These are phyloP conservation scores for Lachnum nothofagi DNA, from an alignment of 2,329 filamentous ascomycete genomes.

Conservation along the genomic window DNA sequence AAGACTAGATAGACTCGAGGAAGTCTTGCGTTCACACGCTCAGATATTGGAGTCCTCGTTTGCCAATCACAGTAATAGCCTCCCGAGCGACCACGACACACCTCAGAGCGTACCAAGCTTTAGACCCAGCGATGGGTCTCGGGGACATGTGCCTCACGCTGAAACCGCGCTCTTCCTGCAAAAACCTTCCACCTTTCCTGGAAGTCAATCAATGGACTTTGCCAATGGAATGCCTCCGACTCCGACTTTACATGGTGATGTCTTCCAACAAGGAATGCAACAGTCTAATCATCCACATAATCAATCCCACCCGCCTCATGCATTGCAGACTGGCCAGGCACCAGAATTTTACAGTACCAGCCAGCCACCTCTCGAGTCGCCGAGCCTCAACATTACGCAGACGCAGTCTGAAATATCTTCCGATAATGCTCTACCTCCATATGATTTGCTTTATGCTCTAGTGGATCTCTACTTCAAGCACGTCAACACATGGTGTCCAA, in stretches of 20 bases:
- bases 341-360: constrained; percentile 32
- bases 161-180: constrained; percentile 58
- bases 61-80: constrained; percentile 33
- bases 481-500: constrained; percentile 81
- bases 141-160: constrained; percentile 47
- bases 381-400: constrained; percentile 49
- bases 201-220: constrained; percentile 47
- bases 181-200: constrained; percentile 49
- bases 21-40: constrained; percentile 59
- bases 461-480: constrained; percentile 76
- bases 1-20: constrained; percentile 64
- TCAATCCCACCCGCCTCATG: constrained; percentile 12
- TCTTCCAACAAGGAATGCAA: constrained; percentile 45
- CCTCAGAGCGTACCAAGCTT: constrained; percentile 48
- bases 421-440: constrained; percentile 67
- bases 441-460: constrained; percentile 66
- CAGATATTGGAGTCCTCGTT: constrained; percentile 60
- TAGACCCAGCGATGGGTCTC: constrained; percentile 44
- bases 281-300: constrained; percentile 24
- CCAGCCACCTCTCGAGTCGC: constrained; percentile 49
- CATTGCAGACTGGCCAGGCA: constrained; percentile 20
- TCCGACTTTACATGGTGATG: constrained; percentile 43
- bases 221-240: constrained; percentile 40
- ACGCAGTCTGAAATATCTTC: constrained; percentile 43
- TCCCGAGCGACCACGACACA: constrained; percentile 54